Conservation (phyloP, 805 yeast genomes). For the Candida railenensis region DNA sequence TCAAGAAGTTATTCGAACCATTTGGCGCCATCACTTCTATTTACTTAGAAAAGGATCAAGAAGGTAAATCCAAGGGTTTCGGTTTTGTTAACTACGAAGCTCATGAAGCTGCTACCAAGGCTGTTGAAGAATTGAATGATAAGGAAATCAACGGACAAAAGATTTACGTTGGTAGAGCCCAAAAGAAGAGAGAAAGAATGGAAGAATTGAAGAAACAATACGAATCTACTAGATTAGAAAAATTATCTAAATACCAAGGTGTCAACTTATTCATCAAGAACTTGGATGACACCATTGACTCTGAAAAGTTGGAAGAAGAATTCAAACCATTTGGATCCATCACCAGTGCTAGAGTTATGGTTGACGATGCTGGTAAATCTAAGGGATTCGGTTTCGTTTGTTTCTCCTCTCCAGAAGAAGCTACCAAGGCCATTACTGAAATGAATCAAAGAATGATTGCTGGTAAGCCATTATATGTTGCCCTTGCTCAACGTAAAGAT, state of each 20-base stretch:
- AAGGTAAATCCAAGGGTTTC: slow-evolving; percentile 91
- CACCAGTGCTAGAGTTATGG: slow-evolving; percentile 95
- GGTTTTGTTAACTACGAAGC: slow-evolving; percentile 90
- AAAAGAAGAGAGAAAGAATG: slow-evolving; percentile 96
- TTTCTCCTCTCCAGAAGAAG: slow-evolving; percentile 97
- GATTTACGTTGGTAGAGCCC: slow-evolving; percentile 97
- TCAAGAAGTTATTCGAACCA: slow-evolving; percentile 67
- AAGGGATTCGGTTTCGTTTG: slow-evolving; percentile 99
- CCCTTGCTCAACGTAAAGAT: slow-evolving; percentile 97
- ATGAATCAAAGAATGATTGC: slow-evolving; percentile 96
- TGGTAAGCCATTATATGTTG: slow-evolving; percentile 96
- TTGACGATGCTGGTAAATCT: slow-evolving; percentile 90
- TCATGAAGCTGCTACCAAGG: slow-evolving; percentile 86
- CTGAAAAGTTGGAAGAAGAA: slow-evolving; percentile 87
- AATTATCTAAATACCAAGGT: slow-evolving; percentile 92
- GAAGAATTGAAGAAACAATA: slow-evolving; percentile 94
- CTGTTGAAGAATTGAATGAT: slow-evolving; percentile 90
- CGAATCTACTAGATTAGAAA: slow-evolving; percentile 89
- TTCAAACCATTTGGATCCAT: slow-evolving; percentile 91
- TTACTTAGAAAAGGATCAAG: slow-evolving; percentile 73
- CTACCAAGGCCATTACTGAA: slow-evolving; percentile 96
- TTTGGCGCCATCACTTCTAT: slow-evolving; percentile 84
- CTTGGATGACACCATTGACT: slow-evolving; percentile 90
- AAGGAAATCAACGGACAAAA: slow-evolving; percentile 80
- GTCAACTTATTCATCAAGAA: slow-evolving; percentile 96